Percentiles rank a stretch among this genome's conserved stretches.
Conservation (phyloP, 2,329 filamentous ascomycete species). For the Trichoderma koningiopsis region DNA sequence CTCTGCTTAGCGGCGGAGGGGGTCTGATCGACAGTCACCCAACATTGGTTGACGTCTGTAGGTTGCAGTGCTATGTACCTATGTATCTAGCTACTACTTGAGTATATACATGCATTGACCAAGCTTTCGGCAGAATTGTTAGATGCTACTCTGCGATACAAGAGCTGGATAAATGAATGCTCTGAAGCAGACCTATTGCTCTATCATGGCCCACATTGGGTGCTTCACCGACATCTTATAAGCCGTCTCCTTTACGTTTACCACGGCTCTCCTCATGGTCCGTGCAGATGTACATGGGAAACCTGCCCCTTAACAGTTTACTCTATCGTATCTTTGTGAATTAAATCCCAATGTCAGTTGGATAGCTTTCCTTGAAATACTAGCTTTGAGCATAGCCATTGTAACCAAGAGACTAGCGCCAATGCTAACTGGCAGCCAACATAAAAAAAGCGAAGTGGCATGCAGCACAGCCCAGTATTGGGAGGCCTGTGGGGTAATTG, state of each 20-base stretch:
- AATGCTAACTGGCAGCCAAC: background rate
- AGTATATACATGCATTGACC: background rate
- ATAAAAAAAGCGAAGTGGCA: background rate
- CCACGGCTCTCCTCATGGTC: constrained; percentile 28
- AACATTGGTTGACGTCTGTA: background rate
- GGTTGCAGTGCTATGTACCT: background rate
- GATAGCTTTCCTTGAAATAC: background rate
- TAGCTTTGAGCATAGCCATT: background rate
- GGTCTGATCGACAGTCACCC: background rate
- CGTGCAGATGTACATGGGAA: constrained; percentile 32
- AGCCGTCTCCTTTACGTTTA: constrained; percentile 4
- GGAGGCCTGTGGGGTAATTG: background rate
- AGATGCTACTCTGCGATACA: background rate
- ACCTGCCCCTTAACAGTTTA: constrained; percentile 4
- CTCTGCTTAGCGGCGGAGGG: background rate
- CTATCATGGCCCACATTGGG: constrained; percentile 26
- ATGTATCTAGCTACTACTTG: background rate
- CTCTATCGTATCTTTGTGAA: background rate
- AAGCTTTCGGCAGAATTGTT: background rate
- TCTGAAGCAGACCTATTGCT: constrained; percentile 4
- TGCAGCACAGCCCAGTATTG: background rate
- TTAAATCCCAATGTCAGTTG: background rate
- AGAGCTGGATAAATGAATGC: background rate
- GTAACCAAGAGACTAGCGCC: background rate
- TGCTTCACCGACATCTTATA: constrained; percentile 27